Evolutionary conservation across 2,329 filamentous ascomycete species (phyloP).

Genomic region (Talaromyces sp.): DNA sequence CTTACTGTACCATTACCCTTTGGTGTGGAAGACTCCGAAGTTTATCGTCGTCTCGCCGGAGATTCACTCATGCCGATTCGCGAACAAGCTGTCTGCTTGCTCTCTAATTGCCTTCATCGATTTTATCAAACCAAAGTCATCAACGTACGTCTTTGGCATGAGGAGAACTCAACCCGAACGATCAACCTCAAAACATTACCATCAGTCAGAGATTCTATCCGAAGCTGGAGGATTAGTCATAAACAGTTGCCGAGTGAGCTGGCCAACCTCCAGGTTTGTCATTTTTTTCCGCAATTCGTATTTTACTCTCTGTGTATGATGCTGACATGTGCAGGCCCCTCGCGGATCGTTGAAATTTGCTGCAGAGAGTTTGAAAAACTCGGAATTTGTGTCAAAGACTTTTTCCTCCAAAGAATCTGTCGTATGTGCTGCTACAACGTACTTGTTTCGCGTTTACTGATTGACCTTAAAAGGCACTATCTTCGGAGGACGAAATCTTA

Average conservation of each 20-base stretch:
- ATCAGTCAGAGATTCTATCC: conserved; percentile 50
- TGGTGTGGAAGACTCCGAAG: conserved; percentile 71
- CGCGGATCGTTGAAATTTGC: conserved; percentile 34
- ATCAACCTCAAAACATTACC: conserved; percentile 58
- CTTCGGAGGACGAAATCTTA: conserved; percentile 65
- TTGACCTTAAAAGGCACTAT: conserved; percentile 37
- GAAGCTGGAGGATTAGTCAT: conserved; percentile 67
- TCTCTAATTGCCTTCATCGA: conserved; percentile 74
- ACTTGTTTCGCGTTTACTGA: conserved; percentile 13
- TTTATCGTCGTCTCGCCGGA: conserved; percentile 75
- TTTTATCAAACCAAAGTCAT: conserved; percentile 79
- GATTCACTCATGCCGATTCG: conserved; percentile 68
- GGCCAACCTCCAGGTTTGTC: conserved; percentile 30
- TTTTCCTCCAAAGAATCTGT: conserved; percentile 52
- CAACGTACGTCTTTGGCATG: conserved; percentile 77
- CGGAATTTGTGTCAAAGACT: conserved; percentile 65
- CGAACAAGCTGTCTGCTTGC: conserved; percentile 68
- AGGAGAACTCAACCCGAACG: conserved; percentile 59
- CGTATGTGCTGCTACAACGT: conserved; percentile 21
- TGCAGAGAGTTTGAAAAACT: conserved; percentile 62
- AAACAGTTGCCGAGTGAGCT: conserved; percentile 47
- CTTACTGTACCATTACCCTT: conserved; percentile 76
- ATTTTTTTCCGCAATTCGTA: not conserved
- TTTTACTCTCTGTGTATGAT: not conserved
- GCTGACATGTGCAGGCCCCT: conserved; percentile 22